Percentiles rank a stretch among this genome's conserved stretches.
Evolutionary conservation across 306 rosid genomes (phyloP).

Genomic region (Datisca glomerata): DNA sequence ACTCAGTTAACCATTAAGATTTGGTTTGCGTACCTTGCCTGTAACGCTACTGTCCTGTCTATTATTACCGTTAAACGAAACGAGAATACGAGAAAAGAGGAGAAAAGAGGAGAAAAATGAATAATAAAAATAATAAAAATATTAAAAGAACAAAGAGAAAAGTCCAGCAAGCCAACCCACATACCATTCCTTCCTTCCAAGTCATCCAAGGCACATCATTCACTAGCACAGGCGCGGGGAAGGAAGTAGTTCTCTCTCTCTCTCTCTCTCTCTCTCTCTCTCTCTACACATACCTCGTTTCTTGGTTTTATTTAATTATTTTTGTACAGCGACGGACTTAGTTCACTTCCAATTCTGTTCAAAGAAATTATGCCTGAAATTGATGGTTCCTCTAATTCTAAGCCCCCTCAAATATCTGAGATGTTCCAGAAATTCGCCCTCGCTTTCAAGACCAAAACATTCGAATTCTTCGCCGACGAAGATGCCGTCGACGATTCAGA

Average conservation of each 20-base stretch:
- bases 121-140: no score
- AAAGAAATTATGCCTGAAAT: no score
- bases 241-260: constrained; percentile 10
- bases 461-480: constrained; percentile 75
- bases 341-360: constrained; percentile 7
- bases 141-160: constrained; percentile 2
- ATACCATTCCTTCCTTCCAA: constrained; percentile 43
- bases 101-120: background rate
- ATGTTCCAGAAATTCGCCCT: constrained; percentile 93
- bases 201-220: constrained; percentile 30
- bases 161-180: constrained; percentile 6
- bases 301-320: background rate
- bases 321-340: background rate
- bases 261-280: background rate
- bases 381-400: constrained; percentile 43
- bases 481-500: constrained; percentile 42
- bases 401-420: constrained; percentile 88
- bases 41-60: constrained; percentile 3
- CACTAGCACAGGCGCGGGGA: background rate
- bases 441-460: constrained; percentile 86
- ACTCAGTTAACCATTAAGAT: no score
- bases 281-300: no score
- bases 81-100: background rate
- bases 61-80: constrained; percentile 6
- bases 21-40: background rate